A percentile compares a stretch with the other conserved stretches of the same genome.
Evolutionary conservation across 495 filamentous ascomycete species (phyloP).

Genomic region (Neurospora tetrasperma): DNA sequence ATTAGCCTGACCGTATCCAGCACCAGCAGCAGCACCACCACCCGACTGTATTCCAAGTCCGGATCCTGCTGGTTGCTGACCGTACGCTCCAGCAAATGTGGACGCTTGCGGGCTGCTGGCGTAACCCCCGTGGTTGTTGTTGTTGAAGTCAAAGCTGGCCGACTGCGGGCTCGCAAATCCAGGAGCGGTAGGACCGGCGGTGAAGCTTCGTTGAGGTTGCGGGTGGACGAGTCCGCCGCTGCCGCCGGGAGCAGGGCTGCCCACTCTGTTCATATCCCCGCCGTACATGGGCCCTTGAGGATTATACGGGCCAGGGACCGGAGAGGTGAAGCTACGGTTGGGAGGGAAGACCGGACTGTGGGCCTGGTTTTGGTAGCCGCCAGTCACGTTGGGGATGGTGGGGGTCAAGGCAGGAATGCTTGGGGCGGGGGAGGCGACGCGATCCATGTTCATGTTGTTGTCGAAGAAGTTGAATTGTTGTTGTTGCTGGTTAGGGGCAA

Average conservation of each 20-base stretch:
- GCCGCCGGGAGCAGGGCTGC: constrained; percentile 12
- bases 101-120: not conserved
- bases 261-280: constrained; percentile 10
- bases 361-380: constrained; percentile 9
- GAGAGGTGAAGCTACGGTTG: constrained; percentile 24
- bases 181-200: not conserved
- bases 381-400: constrained; percentile 14
- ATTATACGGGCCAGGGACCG: constrained; percentile 20
- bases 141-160: not conserved
- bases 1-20: not conserved
- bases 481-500: constrained; percentile 1
- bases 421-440: not conserved
- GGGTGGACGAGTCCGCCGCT: constrained; percentile 7
- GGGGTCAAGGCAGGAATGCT: constrained; percentile 4
- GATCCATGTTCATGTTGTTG: not conserved
- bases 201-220: constrained; percentile 25
- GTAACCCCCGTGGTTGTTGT: not conserved
- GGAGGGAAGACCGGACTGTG: constrained; percentile 13
- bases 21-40: too few relatives aligned
- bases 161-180: not conserved
- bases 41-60: not conserved
- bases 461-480: not conserved
- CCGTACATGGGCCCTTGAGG: constrained; percentile 15
- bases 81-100: not conserved
- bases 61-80: not conserved